Conservation (phyloP, 192 early-diverging fungal species). For the Linnemannia exigua region DNA sequence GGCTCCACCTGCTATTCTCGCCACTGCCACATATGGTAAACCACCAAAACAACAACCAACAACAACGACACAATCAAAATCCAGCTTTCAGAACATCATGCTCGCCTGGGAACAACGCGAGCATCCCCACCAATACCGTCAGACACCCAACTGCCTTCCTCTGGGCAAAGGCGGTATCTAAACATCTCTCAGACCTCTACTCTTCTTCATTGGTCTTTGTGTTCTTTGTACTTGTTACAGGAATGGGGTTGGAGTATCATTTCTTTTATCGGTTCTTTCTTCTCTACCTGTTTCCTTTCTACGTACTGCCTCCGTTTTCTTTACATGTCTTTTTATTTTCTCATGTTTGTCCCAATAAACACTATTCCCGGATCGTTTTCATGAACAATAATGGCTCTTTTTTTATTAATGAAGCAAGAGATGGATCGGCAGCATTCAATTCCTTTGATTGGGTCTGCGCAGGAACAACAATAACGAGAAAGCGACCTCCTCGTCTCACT, state of each 20-base stretch:
- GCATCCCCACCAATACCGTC: constrained; percentile 31
- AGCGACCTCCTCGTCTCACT: no score
- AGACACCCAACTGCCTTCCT: constrained; percentile 42
- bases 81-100: constrained; percentile 47
- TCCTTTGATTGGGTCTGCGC: no score
- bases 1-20: neutral
- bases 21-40: neutral
- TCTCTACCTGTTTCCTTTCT: neutral
- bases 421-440: no score
- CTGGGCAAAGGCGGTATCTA: constrained; percentile 45
- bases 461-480: no score
- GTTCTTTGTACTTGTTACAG: neutral
- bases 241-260: neutral
- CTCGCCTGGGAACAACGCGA: constrained; percentile 47
- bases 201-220: neutral
- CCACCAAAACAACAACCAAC: no score
- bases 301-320: neutral
- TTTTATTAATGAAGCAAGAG: neutral
- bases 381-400: neutral
- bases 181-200: neutral
- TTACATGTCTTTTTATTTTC: neutral
- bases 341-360: neutral
- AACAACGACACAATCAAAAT: neutral
- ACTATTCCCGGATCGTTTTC: neutral
- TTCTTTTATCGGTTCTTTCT: neutral